phyloP scores from a whole-genome alignment of 495 filamentous ascomycete genomes.

The Hypoxylon lenormandii region DNA sequence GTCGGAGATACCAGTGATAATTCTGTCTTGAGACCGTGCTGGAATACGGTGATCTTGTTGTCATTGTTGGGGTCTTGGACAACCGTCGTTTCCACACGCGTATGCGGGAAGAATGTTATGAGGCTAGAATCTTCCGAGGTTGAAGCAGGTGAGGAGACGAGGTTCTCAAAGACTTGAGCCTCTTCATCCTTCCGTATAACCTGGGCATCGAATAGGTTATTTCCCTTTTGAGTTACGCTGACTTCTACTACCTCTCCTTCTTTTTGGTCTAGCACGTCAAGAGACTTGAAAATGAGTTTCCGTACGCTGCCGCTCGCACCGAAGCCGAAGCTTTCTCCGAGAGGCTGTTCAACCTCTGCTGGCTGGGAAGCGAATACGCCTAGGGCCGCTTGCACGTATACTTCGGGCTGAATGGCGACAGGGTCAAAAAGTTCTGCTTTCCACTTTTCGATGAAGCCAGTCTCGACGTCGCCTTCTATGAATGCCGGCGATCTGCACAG shows the following conservation, averaged over 20 bases:
- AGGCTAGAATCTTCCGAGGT: constrained; percentile 54
- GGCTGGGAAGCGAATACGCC: constrained; percentile 65
- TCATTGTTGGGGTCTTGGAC: constrained; percentile 69
- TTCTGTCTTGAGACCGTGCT: constrained; percentile 81
- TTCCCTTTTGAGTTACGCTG: constrained; percentile 71
- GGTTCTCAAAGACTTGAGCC: constrained; percentile 57
- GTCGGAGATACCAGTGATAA: constrained; percentile 73
- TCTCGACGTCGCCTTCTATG: constrained; percentile 89
- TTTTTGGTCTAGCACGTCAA: constrained; percentile 56
- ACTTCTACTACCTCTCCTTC: constrained; percentile 66
- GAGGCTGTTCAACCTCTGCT: constrained; percentile 48
- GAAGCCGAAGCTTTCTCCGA: constrained; percentile 69
- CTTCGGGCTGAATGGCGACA: constrained; percentile 68
- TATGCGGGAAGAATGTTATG: constrained; percentile 76
- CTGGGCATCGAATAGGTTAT: constrained; percentile 71
- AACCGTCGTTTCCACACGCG: constrained; percentile 82
- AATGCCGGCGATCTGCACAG: constrained; percentile 84
- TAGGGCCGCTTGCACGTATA: constrained; percentile 85
- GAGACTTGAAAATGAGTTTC: constrained; percentile 67
- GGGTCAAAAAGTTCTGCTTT: constrained; percentile 75
- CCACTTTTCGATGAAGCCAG: constrained; percentile 93
- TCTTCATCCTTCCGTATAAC: constrained; percentile 63
- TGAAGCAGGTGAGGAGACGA: constrained; percentile 53
- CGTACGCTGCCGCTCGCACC: constrained; percentile 57
- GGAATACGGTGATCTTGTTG: constrained; percentile 81